Evolutionary conservation across 768 basidiomycete genomes (phyloP).

Genomic region (Termitomyces sp.): DNA sequence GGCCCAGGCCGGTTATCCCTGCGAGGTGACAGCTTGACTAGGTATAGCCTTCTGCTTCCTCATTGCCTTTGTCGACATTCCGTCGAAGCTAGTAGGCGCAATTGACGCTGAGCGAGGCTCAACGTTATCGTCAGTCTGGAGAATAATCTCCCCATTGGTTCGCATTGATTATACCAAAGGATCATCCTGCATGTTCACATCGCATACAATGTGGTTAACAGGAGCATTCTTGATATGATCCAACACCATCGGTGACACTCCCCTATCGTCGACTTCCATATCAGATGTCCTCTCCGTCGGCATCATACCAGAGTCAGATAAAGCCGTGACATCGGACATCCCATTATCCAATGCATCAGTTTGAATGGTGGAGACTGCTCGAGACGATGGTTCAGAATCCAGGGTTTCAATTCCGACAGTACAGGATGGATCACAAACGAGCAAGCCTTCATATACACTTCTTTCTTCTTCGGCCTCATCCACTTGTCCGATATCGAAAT

Average conservation of each 20-base stretch:
- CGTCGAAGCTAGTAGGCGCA: constrained; percentile 9
- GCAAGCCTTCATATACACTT: constrained; percentile 15
- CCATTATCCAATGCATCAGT: background rate
- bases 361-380: background rate
- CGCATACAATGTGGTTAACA: background rate
- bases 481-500: constrained; percentile 3
- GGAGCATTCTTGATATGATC: background rate
- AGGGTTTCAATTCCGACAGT: constrained; percentile 13
- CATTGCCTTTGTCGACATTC: constrained; percentile 3
- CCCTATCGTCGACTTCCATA: constrained; percentile 14
- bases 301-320: constrained; percentile 3
- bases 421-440: constrained; percentile 23
- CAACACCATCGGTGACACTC: constrained; percentile 6
- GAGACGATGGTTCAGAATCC: constrained; percentile 3
- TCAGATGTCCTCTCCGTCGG: background rate
- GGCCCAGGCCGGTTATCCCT: background rate
- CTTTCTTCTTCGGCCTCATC: constrained; percentile 29
- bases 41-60: constrained; percentile 17
- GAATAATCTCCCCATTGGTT: background rate
- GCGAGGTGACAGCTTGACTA: constrained; percentile 2
- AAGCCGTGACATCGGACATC: background rate
- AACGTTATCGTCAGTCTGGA: background rate
- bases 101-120: background rate
- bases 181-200: constrained; percentile 10
- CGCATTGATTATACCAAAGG: background rate